A percentile compares a stretch with the other conserved stretches of the same genome.
These are phyloP conservation scores for Pezizomycotina sp. DNA, from an alignment of 2,329 filamentous ascomycete species.

Conservation along the genomic window DNA sequence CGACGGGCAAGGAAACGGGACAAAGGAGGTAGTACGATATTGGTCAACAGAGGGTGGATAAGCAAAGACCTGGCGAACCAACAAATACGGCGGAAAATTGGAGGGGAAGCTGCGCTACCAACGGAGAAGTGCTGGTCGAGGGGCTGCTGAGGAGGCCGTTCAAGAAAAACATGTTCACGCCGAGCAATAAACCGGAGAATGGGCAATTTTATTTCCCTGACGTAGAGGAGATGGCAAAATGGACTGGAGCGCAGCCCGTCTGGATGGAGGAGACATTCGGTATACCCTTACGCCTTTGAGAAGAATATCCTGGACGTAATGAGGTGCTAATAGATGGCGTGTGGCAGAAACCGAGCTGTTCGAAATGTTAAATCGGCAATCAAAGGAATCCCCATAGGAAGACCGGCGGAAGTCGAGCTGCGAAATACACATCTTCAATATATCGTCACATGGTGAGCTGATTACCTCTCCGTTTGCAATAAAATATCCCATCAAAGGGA, in stretches of 20 bases:
- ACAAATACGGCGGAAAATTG: constrained; percentile 33
- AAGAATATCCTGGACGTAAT: constrained; percentile 2
- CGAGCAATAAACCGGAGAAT: constrained; percentile 66
- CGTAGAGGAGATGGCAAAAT: constrained; percentile 72
- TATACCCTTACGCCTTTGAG: constrained; percentile 31
- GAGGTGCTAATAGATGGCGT: constrained; percentile 19
- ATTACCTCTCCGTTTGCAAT: constrained; percentile 22
- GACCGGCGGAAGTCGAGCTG: constrained; percentile 75
- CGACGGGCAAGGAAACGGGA: constrained; percentile 25
- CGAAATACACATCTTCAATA: constrained; percentile 96
- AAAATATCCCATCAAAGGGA: constrained; percentile 5
- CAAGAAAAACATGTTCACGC: constrained; percentile 97
- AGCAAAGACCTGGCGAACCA: constrained; percentile 54
- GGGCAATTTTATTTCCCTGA: constrained; percentile 91
- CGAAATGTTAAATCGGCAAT: constrained; percentile 55
- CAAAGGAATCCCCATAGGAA: constrained; percentile 78
- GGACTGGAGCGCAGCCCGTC: constrained; percentile 68
- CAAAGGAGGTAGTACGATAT: constrained; percentile 48
- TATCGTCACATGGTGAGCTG: constrained; percentile 85
- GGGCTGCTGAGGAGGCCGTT: constrained; percentile 75
- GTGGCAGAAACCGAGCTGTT: constrained; percentile 58
- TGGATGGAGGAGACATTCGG: constrained; percentile 96
- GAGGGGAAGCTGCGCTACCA: constrained; percentile 43
- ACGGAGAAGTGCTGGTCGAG: constrained; percentile 59
- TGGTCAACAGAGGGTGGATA: constrained; percentile 90